Percentiles rank a stretch among this genome's conserved stretches.
Conservation (phyloP, 257 asterid species). For the Sherardia arvensis region DNA sequence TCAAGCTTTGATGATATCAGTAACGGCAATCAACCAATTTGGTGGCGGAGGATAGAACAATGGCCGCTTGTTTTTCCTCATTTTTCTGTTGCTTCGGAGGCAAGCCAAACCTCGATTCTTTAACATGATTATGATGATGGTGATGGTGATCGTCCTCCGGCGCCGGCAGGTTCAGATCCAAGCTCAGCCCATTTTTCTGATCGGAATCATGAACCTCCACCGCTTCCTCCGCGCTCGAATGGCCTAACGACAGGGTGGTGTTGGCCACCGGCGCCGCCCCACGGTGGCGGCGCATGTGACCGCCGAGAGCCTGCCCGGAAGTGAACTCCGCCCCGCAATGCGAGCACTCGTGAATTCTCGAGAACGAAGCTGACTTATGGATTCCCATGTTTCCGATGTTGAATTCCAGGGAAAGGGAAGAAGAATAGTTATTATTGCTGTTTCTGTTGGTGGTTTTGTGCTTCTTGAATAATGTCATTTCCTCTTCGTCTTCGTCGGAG, state of each 20-base stretch:
- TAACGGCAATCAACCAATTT: constrained; percentile 36
- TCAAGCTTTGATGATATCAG: constrained; percentile 16
- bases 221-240: constrained; percentile 18
- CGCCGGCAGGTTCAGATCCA: constrained; percentile 78
- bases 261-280: constrained; percentile 29
- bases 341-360: constrained; percentile 26
- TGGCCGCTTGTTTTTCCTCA: constrained; percentile 12
- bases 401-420: constrained; percentile 22
- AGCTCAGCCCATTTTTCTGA: constrained; percentile 22
- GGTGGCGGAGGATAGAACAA: constrained; percentile 33
- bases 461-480: not conserved
- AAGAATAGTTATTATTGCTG: constrained; percentile 6
- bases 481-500: constrained; percentile 27
- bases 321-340: constrained; percentile 38
- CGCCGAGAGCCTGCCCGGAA: constrained; percentile 41
- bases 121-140: constrained; percentile 14
- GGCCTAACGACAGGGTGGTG: constrained; percentile 24
- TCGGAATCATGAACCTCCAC: constrained; percentile 19
- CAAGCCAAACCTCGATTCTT: constrained; percentile 17
- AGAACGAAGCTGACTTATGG: constrained; percentile 15
- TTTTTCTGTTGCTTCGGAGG: constrained; percentile 18
- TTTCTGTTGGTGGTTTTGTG: constrained; percentile 11
- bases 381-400: constrained; percentile 11
- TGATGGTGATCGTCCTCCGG: constrained; percentile 47
- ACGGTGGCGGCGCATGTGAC: constrained; percentile 40